phyloP scores from a whole-genome alignment of 2,329 filamentous ascomycete species.

The Aquanectria penicillioides region DNA sequence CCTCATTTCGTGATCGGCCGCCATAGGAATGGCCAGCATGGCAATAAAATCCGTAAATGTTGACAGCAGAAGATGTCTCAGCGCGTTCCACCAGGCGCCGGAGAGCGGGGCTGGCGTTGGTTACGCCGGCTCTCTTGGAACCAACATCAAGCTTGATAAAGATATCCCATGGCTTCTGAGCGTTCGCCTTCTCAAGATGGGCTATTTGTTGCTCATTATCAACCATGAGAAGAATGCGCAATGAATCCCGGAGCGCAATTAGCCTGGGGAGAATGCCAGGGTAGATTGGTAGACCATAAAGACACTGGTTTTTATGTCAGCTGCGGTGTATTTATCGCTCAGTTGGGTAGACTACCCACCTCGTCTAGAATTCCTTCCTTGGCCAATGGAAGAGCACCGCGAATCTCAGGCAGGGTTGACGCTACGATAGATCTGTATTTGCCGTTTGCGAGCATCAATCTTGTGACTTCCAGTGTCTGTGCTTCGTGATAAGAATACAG shows the following conservation, averaged over 20 bases:
- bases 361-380: constrained; percentile 53
- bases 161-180: constrained; percentile 43
- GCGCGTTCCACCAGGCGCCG: constrained; percentile 40
- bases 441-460: constrained; percentile 53
- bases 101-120: constrained; percentile 39
- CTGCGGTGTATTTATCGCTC: neutral
- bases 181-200: constrained; percentile 39
- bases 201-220: constrained; percentile 48
- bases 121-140: constrained; percentile 47
- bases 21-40: constrained; percentile 52
- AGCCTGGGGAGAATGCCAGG: constrained; percentile 46
- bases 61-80: constrained; percentile 41
- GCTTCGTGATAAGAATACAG: neutral
- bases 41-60: constrained; percentile 50
- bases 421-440: constrained; percentile 50
- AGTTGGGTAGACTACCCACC: constrained; percentile 32
- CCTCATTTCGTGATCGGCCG: constrained; percentile 43
- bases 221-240: constrained; percentile 50
- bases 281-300: constrained; percentile 54
- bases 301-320: constrained; percentile 32
- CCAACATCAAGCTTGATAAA: constrained; percentile 52
- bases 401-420: constrained; percentile 53
- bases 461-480: constrained; percentile 49
- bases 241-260: constrained; percentile 37
- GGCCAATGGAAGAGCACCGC: constrained; percentile 50